Conservation (phyloP, 305 asterid genomes). For the Fraxinus ornus region DNA sequence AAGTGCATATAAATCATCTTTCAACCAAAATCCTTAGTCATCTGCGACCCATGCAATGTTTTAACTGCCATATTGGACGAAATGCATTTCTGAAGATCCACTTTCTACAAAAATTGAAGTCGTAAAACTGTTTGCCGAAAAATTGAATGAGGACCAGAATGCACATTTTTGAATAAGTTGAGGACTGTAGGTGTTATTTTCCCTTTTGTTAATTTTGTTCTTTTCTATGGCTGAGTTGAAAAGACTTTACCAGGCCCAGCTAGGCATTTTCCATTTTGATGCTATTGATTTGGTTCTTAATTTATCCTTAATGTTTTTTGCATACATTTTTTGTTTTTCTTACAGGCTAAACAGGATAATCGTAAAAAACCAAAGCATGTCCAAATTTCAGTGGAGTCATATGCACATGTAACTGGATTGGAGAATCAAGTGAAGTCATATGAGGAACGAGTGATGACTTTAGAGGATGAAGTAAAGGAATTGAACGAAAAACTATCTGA, state of each 20-base stretch:
- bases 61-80: background rate
- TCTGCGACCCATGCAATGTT: background rate
- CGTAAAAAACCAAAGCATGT: slow-evolving; percentile 80
- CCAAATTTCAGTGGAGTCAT: slow-evolving; percentile 87
- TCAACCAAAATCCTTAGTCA: background rate
- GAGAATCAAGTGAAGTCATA: slow-evolving; percentile 77
- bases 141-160: background rate
- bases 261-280: background rate
- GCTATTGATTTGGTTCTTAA: background rate
- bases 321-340: slow-evolving; percentile 18
- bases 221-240: background rate
- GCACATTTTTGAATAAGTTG: background rate
- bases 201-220: background rate
- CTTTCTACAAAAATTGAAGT: background rate
- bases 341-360: slow-evolving; percentile 56
- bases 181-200: background rate
- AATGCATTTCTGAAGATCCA: background rate
- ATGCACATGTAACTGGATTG: slow-evolving; percentile 83
- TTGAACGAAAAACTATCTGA: slow-evolving; percentile 73
- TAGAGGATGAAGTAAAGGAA: slow-evolving; percentile 76
- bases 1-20: background rate
- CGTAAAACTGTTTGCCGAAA: background rate
- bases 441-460: slow-evolving; percentile 18
- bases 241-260: background rate
- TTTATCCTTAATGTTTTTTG: background rate